Base-by-base conservation (phyloP, 2,329 filamentous ascomycete genomes). In the Pseudogymnoascus sp. region DNA sequence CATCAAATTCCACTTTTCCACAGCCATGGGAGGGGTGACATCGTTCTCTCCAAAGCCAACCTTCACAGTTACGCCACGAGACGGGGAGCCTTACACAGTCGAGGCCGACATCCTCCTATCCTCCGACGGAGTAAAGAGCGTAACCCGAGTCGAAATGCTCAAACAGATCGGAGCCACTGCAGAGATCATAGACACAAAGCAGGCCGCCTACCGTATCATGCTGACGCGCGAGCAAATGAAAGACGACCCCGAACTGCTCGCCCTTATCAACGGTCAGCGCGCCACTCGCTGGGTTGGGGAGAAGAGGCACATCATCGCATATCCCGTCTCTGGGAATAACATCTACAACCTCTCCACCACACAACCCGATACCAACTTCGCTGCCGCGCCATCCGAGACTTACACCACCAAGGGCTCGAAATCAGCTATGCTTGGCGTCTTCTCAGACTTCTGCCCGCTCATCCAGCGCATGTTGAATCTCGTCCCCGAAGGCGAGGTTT, bases 201-300 rank as follows among this genome's bases (percentile, higher is more conserved):
- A 92, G 75, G 89, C 90, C 0, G 88, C 88, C 2, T 93, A 93
- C 77, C 84, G 89, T 11, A 90, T 93, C 74, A 88, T 93, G 83
- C 80, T 93, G 16, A 83, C 81, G 1, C 83, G 89, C 11, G 80
- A 84, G 31, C 80, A 87, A 64, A 88, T 93, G 83, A 75, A 80
- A 63, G 68, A 82, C 21, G 88, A 92, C 68, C 81, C 87, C 0
- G 87, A 90, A 67, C 78, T 91, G 59, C 77, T 87, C 62, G 80
- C 77, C n/a, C 80, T 92, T 8, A 79, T 93, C 21, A 84, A 90
- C 68, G 79, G 81, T 47, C 83, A 91, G 69, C 79, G 81, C 60
- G 88, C 88, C 2, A 86, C 86, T 40, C 83, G 90, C 60, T 93
- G 89, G 89, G 88, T 93, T 61, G 89, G 89, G 34, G 85, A 86